Evolutionary conservation across 306 rosid genomes (phyloP).

Genomic region (Vigna mungo): DNA sequence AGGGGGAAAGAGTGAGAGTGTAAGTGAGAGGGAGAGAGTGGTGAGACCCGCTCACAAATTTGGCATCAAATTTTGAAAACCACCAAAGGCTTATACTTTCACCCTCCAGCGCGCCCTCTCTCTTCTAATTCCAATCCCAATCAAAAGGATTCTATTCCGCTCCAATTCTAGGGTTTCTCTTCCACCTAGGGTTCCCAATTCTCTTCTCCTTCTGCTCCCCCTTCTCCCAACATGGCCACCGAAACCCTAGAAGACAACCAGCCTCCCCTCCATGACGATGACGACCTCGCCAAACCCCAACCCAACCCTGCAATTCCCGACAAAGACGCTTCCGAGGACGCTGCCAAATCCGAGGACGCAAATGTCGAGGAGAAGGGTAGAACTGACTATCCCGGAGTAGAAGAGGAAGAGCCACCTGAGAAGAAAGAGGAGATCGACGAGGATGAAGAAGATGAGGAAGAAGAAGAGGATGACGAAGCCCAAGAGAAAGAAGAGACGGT

Average conservation of each 20-base stretch:
- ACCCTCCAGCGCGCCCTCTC: constrained; percentile 51
- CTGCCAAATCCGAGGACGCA: constrained; percentile 21
- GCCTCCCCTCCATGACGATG: constrained; percentile 43
- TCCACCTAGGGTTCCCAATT: constrained; percentile 47
- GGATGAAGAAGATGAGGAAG: constrained; percentile 4
- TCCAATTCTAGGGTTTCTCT: constrained; percentile 54
- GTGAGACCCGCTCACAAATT: constrained; percentile 58
- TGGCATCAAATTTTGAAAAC: constrained; percentile 65
- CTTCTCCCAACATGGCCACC: constrained; percentile 62
- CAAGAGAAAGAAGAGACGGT: constrained; percentile 40
- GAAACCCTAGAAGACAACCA: constrained; percentile 73
- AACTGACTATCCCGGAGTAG: constrained; percentile 5
- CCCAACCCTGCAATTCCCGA: not conserved
- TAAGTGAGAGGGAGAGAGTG: not conserved
- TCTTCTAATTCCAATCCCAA: constrained; percentile 9
- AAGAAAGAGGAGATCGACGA: constrained; percentile 21
- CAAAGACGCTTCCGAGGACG: constrained; percentile 15
- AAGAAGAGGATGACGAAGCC: constrained; percentile 7
- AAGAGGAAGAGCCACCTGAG: not conserved
- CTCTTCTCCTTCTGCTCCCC: not conserved
- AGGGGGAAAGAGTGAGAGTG: not conserved
- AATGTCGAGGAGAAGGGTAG: constrained; percentile 26
- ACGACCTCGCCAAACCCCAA: constrained; percentile 23
- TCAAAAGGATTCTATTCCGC: constrained; percentile 6
- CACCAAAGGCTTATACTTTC: not conserved